Evolutionary conservation across 1,284 basidiomycete species (phyloP).

Genomic region (Porodaedalea pini): DNA sequence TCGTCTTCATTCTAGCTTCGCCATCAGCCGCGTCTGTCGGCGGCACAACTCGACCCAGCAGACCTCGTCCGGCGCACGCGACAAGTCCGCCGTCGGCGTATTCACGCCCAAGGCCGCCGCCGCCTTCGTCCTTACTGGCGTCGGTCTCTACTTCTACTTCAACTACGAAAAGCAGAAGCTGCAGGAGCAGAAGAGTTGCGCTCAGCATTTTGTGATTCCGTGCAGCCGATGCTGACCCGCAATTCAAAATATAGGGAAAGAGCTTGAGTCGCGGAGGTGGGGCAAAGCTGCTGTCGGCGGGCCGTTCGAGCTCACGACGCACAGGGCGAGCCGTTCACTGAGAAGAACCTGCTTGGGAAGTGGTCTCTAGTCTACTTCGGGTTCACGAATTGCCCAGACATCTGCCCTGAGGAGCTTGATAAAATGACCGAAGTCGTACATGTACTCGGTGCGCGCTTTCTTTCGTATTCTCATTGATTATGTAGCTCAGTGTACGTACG

Average conservation of each 20-base stretch:
- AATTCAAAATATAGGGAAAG: constrained; percentile 49
- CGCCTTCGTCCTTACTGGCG: constrained; percentile 80
- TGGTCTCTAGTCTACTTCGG: constrained; percentile 95
- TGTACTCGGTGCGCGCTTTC: constrained; percentile 54
- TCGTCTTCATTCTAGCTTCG: not conserved
- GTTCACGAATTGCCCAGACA: constrained; percentile 97
- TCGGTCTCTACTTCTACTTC: constrained; percentile 87
- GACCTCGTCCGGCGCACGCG: constrained; percentile 28
- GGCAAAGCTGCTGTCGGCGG: constrained; percentile 86
- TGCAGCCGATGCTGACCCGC: not conserved
- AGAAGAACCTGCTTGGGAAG: constrained; percentile 82
- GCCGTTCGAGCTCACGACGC: constrained; percentile 75
- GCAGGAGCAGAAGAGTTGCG: constrained; percentile 60
- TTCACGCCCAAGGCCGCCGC: constrained; percentile 85
- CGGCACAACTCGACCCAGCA: constrained; percentile 1
- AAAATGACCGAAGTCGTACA: constrained; percentile 89
- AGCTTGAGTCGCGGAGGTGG: constrained; percentile 52
- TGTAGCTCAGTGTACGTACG: constrained; percentile 5
- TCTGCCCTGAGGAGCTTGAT: constrained; percentile 97
- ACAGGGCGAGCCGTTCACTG: constrained; percentile 72
- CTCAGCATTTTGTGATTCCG: not conserved
- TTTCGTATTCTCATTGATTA: not conserved
- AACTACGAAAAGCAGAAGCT: constrained; percentile 80
- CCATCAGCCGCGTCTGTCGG: not conserved
- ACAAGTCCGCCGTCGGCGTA: constrained; percentile 47